Conservation (phyloP, 2,329 filamentous ascomycete genomes). For the Ophiobolus disseminans region DNA sequence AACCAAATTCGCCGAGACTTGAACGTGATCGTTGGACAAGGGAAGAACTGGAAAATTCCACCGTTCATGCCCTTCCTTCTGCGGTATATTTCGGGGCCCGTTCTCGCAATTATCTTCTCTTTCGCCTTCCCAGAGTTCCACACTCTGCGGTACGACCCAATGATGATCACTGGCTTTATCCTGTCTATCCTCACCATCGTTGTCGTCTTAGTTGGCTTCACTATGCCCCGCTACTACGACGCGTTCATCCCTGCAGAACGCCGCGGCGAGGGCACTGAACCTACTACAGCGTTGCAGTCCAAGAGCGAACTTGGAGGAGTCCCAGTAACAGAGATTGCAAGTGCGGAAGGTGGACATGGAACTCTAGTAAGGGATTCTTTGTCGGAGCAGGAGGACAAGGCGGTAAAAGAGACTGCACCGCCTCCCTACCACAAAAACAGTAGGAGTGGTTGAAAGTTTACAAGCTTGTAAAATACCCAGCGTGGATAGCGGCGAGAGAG, state of each 20-base stretch:
- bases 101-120: slow-evolving; percentile 44
- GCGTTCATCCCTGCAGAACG: slow-evolving; percentile 59
- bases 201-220: slow-evolving; percentile 56
- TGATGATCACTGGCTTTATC: slow-evolving; percentile 47
- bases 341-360: slow-evolving; percentile 12
- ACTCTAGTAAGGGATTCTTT: slow-evolving; percentile 8
- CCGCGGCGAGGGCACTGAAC: slow-evolving; percentile 54
- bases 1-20: slow-evolving; percentile 62
- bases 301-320: slow-evolving; percentile 35
- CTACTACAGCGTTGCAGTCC: slow-evolving; percentile 33
- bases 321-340: slow-evolving; percentile 16
- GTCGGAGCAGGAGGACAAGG: slow-evolving; percentile 12
- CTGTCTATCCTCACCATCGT: slow-evolving; percentile 49
- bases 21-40: slow-evolving; percentile 61
- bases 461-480: neutral
- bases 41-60: slow-evolving; percentile 65
- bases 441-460: neutral
- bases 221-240: slow-evolving; percentile 63
- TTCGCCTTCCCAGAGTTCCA: slow-evolving; percentile 47
- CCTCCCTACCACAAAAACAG: neutral
- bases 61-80: slow-evolving; percentile 58
- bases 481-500: neutral
- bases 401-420: slow-evolving; percentile 6
- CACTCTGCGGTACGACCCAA: slow-evolving; percentile 39
- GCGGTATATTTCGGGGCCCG: slow-evolving; percentile 42